These are phyloP conservation scores for Erodium texanum DNA, from an alignment of 441 rosid genomes.

Conservation along the genomic window DNA sequence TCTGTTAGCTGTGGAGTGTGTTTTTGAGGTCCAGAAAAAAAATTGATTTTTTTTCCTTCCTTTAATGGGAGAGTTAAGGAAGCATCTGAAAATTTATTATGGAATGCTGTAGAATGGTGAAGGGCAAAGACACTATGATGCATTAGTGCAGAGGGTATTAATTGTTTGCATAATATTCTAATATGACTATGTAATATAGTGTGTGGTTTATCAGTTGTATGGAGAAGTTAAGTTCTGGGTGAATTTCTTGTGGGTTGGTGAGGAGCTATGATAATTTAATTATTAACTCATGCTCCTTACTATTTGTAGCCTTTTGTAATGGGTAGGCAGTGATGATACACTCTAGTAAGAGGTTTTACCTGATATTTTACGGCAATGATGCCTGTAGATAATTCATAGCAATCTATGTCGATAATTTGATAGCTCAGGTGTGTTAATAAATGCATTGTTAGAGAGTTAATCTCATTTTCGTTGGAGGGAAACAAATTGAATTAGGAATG, in stretches of 20 bases:
- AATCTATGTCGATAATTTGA: not conserved
- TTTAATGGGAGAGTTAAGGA: not conserved
- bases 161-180: conserved; percentile 15
- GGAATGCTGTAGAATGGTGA: not conserved
- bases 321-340: not conserved
- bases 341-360: not conserved
- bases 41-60: not conserved
- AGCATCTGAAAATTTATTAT: not conserved
- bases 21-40: not conserved
- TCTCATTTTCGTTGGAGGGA: not conserved
- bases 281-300: not conserved
- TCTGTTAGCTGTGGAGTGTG: not conserved
- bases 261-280: too few relatives aligned
- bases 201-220: conserved; percentile 15
- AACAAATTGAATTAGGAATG: not conserved
- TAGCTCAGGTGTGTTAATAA: not conserved
- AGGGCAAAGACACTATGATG: conserved; percentile 7
- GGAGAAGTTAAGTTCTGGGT: too few relatives aligned
- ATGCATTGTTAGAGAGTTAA: not conserved
- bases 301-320: not conserved
- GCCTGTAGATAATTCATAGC: not conserved
- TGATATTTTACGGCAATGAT: not conserved
- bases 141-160: conserved; percentile 8
- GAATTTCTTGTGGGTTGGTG: too few relatives aligned
- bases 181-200: conserved; percentile 10